Conservation (phyloP, 2,329 filamentous ascomycete genomes). For the Diaporthe citrichinensis region DNA sequence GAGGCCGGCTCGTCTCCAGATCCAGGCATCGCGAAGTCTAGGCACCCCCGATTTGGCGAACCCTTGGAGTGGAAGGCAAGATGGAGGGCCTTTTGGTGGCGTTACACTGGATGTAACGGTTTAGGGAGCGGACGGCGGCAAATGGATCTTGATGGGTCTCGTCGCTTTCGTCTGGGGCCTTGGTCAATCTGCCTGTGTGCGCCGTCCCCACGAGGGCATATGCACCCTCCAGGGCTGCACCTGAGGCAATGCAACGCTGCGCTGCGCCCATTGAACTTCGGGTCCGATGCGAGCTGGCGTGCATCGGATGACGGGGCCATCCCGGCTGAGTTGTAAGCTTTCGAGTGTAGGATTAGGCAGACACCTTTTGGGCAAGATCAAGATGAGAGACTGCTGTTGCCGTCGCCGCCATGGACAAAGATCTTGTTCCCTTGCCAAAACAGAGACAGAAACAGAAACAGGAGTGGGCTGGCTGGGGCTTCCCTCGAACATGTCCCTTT, state of each 20-base stretch:
- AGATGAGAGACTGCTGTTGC: constrained; percentile 6
- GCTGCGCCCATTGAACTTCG: constrained; percentile 15
- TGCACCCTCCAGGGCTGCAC: constrained; percentile 32
- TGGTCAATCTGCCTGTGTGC: constrained; percentile 15
- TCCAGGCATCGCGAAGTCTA: constrained; percentile 2
- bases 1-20: constrained; percentile 12
- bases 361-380: constrained; percentile 30
- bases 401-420: constrained; percentile 21
- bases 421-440: background rate
- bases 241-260: constrained; percentile 39
- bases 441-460: constrained; percentile 7
- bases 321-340: constrained; percentile 39
- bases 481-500: constrained; percentile 1
- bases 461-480: background rate
- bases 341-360: constrained; percentile 36
- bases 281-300: constrained; percentile 34
- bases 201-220: constrained; percentile 28
- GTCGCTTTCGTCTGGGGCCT: constrained; percentile 19
- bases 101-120: constrained; percentile 26
- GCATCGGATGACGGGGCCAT: constrained; percentile 34
- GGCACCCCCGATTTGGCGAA: constrained; percentile 3
- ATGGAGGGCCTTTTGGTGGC: constrained; percentile 27
- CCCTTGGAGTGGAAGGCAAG: background rate
- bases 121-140: constrained; percentile 18
- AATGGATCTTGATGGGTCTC: constrained; percentile 27